A percentile compares a stretch with the other conserved stretches of the same genome.
Conservation (phyloP, 2,329 filamentous ascomycete species). For the Cladosporium austrohemisphaericum region DNA sequence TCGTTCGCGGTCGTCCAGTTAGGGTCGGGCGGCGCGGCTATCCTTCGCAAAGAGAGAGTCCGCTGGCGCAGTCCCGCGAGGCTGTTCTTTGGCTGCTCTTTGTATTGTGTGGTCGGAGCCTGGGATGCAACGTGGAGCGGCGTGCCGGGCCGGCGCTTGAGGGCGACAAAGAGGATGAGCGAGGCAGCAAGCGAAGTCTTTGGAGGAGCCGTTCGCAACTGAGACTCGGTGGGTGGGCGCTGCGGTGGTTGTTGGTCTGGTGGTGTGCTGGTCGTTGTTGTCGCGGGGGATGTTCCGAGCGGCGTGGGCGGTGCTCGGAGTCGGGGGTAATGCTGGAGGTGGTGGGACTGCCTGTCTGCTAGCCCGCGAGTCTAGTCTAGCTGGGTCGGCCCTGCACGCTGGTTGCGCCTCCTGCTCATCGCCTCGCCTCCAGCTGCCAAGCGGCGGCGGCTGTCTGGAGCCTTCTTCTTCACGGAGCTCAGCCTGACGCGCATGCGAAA, state of each 20-base stretch:
- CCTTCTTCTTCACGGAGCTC: slow-evolving; percentile 2
- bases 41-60: slow-evolving; percentile 5
- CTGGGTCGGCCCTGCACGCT: neutral
- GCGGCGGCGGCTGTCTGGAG: too few species aligned
- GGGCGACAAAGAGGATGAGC: slow-evolving; percentile 13
- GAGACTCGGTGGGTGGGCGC: neutral
- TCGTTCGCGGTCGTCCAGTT: slow-evolving; percentile 8
- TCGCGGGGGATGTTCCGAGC: neutral
- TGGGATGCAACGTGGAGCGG: slow-evolving; percentile 1
- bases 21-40: slow-evolving; percentile 6
- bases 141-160: slow-evolving; percentile 12
- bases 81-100: slow-evolving; percentile 1
- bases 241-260: neutral
- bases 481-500: slow-evolving; percentile 5
- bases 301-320: neutral
- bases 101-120: slow-evolving; percentile 1
- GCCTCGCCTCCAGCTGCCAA: too few species aligned
- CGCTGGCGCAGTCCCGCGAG: slow-evolving; percentile 6
- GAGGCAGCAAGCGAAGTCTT: neutral
- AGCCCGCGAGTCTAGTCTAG: neutral
- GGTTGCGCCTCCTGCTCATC: too few species aligned
- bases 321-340: neutral
- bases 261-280: too few species aligned
- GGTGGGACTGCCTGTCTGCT: neutral
- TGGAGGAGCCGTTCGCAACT: slow-evolving; percentile 10